Evolutionary conservation across 1,284 basidiomycete species (phyloP), one percentile per base, ranked within the genome.

Genomic region (Austroboletus niveus): DNA sequence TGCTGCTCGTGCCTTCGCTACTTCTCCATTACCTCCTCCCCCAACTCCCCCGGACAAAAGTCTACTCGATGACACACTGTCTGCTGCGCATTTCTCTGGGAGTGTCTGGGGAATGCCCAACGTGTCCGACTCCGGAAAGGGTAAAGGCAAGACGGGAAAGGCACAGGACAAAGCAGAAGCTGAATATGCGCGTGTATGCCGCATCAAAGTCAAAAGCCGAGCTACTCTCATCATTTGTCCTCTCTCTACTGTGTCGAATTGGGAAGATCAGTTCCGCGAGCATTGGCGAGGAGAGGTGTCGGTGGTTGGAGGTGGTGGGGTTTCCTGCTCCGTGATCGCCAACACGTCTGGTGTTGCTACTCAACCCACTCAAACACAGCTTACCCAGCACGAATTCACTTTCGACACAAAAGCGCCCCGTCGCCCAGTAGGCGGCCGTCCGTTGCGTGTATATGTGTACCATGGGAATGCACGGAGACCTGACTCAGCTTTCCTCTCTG

Each of bases 191-290:
- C 78, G 92, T 54, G 76, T 79, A 35, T 82, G 84, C 60, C 81
- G 88, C 24, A 85, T 97, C 61, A 89, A 89, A 68, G 73, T 77
- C 30, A 85, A 87, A 59, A 92, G 89, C 62, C 84, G 94, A 42
- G 97, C 89, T 8, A 98, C 97, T 1, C 73, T 99, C n/a, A 92
- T 99, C 59, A 83, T 99, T 27, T 98, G 97, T 61, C 97, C 97
- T 8, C 78, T 99, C 49, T 96, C 94, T 22, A 98, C 97, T 2
- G 92, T 99, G 1, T 86, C 92, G 43, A 99, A 98, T 65, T 99
- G 97, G 97, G 96, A 99, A 71, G 93, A 97, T 57, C 97, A 99
- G 70, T 91, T 99, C 67, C 82, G 87, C 54, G 95, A 98, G 66
- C 97, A 99, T 71, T 94, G 92, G 92, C 82, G 81, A 54, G 92